phyloP scores from a whole-genome alignment of 371 early-diverging fungal genomes.

The Rhizopus microsporus region DNA sequence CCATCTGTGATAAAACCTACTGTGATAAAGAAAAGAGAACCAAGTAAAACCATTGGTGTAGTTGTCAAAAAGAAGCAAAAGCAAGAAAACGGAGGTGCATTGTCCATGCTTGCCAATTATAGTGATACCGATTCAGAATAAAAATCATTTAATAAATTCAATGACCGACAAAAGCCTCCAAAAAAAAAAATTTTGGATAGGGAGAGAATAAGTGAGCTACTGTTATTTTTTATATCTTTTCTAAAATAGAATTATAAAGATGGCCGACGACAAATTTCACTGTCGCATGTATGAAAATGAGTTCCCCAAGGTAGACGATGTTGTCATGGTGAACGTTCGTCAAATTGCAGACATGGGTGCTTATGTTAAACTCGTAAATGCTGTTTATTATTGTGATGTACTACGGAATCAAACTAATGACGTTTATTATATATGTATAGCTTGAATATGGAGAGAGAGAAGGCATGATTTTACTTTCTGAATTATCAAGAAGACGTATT shows the following conservation, averaged over 20 bases:
- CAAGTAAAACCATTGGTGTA: slow-evolving; percentile 2
- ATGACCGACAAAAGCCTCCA: too few relatives aligned
- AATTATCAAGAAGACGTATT: slow-evolving; percentile 97
- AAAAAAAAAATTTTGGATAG: background rate
- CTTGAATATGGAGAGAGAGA: slow-evolving; percentile 91
- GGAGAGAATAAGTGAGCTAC: too few relatives aligned
- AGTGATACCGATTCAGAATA: slow-evolving; percentile 19
- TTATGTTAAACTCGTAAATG: slow-evolving; percentile 85
- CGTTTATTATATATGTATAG: slow-evolving; percentile 21
- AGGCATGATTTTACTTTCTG: slow-evolving; percentile 97
- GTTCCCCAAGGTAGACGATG: slow-evolving; percentile 97
- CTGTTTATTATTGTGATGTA: background rate
- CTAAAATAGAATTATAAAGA: slow-evolving; percentile 1
- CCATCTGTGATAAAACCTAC: slow-evolving; percentile 15
- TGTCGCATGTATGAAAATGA: slow-evolving; percentile 94
- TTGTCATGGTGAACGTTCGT: slow-evolving; percentile 98
- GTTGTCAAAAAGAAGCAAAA: slow-evolving; percentile 43
- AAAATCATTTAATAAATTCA: background rate
- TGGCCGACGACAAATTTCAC: slow-evolving; percentile 49
- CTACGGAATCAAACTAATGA: slow-evolving; percentile 1
- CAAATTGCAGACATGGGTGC: slow-evolving; percentile 99
- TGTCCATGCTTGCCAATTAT: slow-evolving; percentile 38
- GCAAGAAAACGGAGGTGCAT: slow-evolving; percentile 22
- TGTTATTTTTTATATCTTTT: background rate
- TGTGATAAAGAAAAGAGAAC: slow-evolving; percentile 24